These are phyloP conservation scores for Penicillium hesseltinei DNA, from an alignment of 2,329 filamentous ascomycete species.

Conservation along the genomic window DNA sequence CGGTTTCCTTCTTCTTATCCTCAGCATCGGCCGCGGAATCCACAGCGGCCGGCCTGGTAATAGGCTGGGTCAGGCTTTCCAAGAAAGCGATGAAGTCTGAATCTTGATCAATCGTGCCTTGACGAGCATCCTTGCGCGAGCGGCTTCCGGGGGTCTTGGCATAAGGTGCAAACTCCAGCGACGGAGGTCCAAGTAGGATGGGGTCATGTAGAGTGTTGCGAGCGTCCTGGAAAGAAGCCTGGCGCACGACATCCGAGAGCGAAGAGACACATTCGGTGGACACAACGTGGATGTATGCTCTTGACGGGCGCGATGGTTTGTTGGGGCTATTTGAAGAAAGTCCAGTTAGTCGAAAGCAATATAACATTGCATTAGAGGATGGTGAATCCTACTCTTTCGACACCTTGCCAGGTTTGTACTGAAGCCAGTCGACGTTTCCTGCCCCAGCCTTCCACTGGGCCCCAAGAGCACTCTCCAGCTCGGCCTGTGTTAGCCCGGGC, in stretches of 20 bases:
- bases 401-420: conserved; percentile 71
- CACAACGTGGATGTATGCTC: conserved; percentile 80
- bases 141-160: conserved; percentile 76
- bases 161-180: conserved; percentile 78
- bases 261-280: conserved; percentile 65
- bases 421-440: conserved; percentile 81
- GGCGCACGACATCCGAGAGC: conserved; percentile 69
- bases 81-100: conserved; percentile 93
- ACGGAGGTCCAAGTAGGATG: conserved; percentile 73
- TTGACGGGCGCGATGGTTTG: conserved; percentile 76
- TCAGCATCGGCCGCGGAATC: conserved; percentile 49
- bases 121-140: conserved; percentile 74
- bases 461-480: conserved; percentile 71
- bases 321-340: conserved; percentile 58
- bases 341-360: background rate
- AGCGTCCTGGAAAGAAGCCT: conserved; percentile 73
- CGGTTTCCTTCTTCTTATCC: conserved; percentile 58
- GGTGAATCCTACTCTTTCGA: conserved; percentile 68
- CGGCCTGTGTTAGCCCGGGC: conserved; percentile 75
- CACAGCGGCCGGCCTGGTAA: conserved; percentile 54
- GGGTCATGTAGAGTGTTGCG: conserved; percentile 71
- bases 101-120: conserved; percentile 95
- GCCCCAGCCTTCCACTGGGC: conserved; percentile 77
- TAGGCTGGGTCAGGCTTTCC: conserved; percentile 75
- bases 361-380: background rate